These are phyloP conservation scores for Sphagnum fallax DNA, from an alignment of 228 moss, liverwort and hornwort genomes.

Conservation along the genomic window DNA sequence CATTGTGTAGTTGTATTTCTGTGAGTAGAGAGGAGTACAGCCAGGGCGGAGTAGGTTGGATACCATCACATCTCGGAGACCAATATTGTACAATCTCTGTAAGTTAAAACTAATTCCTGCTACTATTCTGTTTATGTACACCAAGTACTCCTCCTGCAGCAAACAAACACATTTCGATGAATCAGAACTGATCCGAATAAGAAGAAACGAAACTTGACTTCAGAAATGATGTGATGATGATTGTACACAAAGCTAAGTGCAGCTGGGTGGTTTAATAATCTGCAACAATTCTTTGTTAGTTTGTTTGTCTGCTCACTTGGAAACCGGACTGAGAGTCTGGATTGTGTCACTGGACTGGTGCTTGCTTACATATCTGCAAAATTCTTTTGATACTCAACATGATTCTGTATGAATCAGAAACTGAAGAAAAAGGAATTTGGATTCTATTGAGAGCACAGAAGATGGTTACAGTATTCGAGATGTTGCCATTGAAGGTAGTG, in stretches of 20 bases:
- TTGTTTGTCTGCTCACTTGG: too few species aligned
- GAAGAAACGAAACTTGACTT: neutral
- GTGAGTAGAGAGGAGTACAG: constrained; percentile 13
- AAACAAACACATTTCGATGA: neutral
- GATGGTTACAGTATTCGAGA: too few species aligned
- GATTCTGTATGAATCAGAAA: neutral
- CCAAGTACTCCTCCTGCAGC: constrained; percentile 12
- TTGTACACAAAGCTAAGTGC: neutral
- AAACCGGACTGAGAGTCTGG: too few species aligned
- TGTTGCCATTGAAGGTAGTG: constrained; percentile 1
- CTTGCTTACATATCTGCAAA: neutral
- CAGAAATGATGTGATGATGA: too few species aligned
- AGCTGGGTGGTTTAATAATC: neutral
- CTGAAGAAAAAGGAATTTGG: neutral
- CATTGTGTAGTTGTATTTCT: constrained; percentile 5
- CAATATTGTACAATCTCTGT: constrained; percentile 42
- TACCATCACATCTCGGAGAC: constrained; percentile 53
- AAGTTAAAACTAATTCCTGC: constrained; percentile 27
- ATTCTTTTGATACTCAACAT: neutral
- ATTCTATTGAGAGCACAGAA: too few species aligned
- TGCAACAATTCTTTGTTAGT: neutral
- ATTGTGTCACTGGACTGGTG: too few species aligned
- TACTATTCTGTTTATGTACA: constrained; percentile 17
- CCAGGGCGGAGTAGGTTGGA: constrained; percentile 18
- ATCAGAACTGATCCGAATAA: neutral